These are phyloP conservation scores for Russula earlei DNA, from an alignment of 768 basidiomycete species.

Conservation along the genomic window DNA sequence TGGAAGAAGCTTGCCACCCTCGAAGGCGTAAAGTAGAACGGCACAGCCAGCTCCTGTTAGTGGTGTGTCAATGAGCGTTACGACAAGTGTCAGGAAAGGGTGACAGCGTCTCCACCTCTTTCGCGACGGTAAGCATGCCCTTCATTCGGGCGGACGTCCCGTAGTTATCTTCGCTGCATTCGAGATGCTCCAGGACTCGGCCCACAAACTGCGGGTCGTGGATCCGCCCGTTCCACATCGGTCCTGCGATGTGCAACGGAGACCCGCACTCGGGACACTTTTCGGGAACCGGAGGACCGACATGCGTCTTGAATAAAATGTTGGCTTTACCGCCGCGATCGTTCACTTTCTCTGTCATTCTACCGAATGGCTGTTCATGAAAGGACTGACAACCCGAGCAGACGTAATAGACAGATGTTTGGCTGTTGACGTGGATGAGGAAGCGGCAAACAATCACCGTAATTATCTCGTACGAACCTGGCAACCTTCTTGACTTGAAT, in stretches of 20 bases:
- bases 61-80: neutral
- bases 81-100: neutral
- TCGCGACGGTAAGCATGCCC: constrained; percentile 89
- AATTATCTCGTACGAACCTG: constrained; percentile 41
- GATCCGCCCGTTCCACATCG: constrained; percentile 91
- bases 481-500: constrained; percentile 76
- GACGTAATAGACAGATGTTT: constrained; percentile 77
- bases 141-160: constrained; percentile 80
- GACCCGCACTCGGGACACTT: constrained; percentile 80
- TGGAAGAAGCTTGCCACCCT: constrained; percentile 77
- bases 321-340: constrained; percentile 49
- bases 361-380: constrained; percentile 81
- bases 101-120: constrained; percentile 47
- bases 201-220: constrained; percentile 68
- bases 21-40: constrained; percentile 85
- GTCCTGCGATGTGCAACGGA: constrained; percentile 78
- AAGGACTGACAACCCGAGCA: constrained; percentile 78
- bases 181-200: constrained; percentile 68
- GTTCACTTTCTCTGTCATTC: constrained; percentile 50
- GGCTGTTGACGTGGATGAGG: constrained; percentile 36
- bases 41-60: constrained; percentile 57
- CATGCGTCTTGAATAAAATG: constrained; percentile 58
- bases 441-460: neutral
- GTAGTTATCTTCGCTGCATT: constrained; percentile 52
- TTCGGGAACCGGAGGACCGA: constrained; percentile 56